Evolutionary conservation across 2,329 filamentous ascomycete genomes (phyloP).

Genomic region (Blastomyces silverae): DNA sequence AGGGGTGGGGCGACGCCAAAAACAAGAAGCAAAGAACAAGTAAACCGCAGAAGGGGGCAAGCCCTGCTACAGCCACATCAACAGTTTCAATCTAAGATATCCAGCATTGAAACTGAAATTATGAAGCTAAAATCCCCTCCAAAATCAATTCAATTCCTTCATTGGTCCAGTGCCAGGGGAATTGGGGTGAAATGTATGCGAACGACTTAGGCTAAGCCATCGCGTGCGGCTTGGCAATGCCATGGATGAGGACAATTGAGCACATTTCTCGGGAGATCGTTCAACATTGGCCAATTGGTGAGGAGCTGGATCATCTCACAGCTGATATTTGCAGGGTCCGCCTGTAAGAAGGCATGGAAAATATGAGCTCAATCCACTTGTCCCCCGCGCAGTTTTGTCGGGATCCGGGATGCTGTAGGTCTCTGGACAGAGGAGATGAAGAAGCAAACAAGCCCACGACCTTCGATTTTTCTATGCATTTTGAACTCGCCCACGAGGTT

Average conservation of each 20-base stretch:
- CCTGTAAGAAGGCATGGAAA: not conserved
- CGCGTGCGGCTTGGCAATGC: conserved; percentile 9
- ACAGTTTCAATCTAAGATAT: not conserved
- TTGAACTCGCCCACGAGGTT: no score
- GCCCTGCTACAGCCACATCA: not conserved
- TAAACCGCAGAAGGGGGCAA: not conserved
- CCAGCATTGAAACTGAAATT: not conserved
- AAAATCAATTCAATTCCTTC: not conserved
- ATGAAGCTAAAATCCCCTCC: not conserved
- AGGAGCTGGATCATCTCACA: not conserved
- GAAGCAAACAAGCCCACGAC: no score
- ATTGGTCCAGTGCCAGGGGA: not conserved
- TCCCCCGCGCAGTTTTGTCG: no score
- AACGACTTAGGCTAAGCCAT: not conserved
- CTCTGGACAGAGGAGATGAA: no score
- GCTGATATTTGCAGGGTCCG: not conserved
- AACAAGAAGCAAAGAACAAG: not conserved
- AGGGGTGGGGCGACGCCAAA: no score
- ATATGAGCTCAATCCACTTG: not conserved
- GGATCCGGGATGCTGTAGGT: no score
- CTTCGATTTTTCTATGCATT: no score
- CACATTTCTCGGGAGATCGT: conserved; percentile 14
- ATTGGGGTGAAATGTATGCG: not conserved
- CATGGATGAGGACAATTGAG: conserved; percentile 21
- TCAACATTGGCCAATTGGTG: conserved; percentile 2